Evolutionary conservation across 192 early-diverging fungal genomes (phyloP).

Genomic region (Coemansia sp.): DNA sequence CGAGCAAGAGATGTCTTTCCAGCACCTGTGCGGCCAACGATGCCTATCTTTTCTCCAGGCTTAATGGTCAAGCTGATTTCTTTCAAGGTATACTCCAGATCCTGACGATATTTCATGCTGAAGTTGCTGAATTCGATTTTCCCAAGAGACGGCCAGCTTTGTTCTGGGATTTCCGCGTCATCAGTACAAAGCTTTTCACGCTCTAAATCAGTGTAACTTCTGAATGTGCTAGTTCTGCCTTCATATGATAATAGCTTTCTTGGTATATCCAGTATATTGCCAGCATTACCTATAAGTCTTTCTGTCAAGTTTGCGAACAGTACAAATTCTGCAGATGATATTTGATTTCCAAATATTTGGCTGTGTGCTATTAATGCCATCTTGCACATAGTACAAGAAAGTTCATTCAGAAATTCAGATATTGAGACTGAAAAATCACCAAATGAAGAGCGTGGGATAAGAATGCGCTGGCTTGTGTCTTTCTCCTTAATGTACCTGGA

Average conservation of each 20-base stretch:
- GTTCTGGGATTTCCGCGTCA: conserved; percentile 8
- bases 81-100: no score
- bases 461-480: no score
- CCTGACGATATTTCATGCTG: conserved; percentile 18
- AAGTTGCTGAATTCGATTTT: conserved; percentile 35
- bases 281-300: neutral
- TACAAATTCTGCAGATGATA: neutral
- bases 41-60: no score
- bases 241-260: neutral
- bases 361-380: neutral
- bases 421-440: neutral
- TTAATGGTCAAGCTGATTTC: no score
- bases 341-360: neutral
- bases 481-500: no score
- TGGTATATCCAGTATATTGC: neutral
- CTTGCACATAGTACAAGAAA: no score
- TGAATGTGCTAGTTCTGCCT: no score
- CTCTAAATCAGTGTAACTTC: conserved; percentile 3
- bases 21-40: conserved; percentile 61
- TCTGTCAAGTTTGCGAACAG: neutral
- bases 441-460: no score
- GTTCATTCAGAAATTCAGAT: no score
- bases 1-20: conserved; percentile 63
- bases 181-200: conserved; percentile 16
- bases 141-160: conserved; percentile 23